Evolutionary conservation across 2,329 filamentous ascomycete species (phyloP), one percentile per base, ranked within the genome.

Genomic region (Aspergillus pseudotamarii): DNA sequence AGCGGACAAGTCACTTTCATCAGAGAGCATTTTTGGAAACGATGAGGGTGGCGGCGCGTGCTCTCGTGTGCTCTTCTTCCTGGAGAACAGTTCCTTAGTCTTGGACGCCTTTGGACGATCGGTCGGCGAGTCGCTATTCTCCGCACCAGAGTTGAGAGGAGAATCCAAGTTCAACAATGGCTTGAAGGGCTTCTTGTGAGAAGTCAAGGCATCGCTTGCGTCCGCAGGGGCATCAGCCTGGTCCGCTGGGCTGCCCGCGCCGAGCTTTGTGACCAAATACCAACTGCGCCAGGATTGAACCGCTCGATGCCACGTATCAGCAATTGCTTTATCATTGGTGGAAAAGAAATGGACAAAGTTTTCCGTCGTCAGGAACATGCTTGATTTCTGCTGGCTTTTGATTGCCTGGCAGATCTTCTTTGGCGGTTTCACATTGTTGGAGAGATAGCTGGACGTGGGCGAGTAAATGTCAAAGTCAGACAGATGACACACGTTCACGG

Each of bases 301-400:
- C 28, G 85, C 84, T 19, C 85, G 82, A 71, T 91, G 89, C 79
- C 94, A 97, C 16, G 82, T 80, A n/a, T 85, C 83, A 0, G 91
- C 92, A 1, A 88, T 77, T 1, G 81, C 75, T 6, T 84, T 80
- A 70, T 97, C 92, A 51, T 92, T 92, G 1, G 91, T 92, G 63
- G 88, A 90, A 79, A 98, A 96, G 78, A 94, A 97, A 73, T 98
- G 94, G 3, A 96, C 91, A 73, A 93, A 98, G 69, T 94, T 94
- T 58, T 91, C 89, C 3, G 89, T 91, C 59, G 90, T 89, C 59
- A 93, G 81, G 72, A 97, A 97, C 72, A 96, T 89, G 62, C 87
- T 88, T 0, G 90, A 90, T 77, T 94, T 96, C 73, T 97, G 90
- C 79, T 97, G 93, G 70, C 92, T 96, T 79, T 97, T 97, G 70